Evolutionary conservation across 2,329 filamentous ascomycete species (phyloP).

Genomic region (Venturia nashicola): DNA sequence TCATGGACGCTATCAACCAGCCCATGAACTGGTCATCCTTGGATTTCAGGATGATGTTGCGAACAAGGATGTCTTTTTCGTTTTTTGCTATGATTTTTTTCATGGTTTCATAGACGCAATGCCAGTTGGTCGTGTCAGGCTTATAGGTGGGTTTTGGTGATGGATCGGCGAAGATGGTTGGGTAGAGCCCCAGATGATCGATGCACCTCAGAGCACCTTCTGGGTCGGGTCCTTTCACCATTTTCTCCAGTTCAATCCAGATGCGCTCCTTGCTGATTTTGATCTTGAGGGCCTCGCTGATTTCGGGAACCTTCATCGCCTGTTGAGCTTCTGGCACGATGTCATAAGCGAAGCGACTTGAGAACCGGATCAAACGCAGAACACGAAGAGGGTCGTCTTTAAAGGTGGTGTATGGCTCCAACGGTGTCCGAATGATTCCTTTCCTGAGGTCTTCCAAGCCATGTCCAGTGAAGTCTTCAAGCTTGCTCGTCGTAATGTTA

Average conservation of each 20-base stretch:
- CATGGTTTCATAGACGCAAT: slow-evolving; percentile 39
- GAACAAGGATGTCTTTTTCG: slow-evolving; percentile 37
- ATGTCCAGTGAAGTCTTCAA: slow-evolving; percentile 73
- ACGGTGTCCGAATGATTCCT: slow-evolving; percentile 67
- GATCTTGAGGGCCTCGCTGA: slow-evolving; percentile 62
- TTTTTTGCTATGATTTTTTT: slow-evolving; percentile 14
- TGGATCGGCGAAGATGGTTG: slow-evolving; percentile 62
- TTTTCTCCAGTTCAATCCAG: slow-evolving; percentile 80
- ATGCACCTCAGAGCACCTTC: slow-evolving; percentile 51
- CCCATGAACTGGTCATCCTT: slow-evolving; percentile 56
- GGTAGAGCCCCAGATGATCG: slow-evolving; percentile 54
- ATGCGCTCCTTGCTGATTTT: slow-evolving; percentile 93
- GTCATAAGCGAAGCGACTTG: slow-evolving; percentile 66
- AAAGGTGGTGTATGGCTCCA: slow-evolving; percentile 85
- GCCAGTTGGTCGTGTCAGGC: slow-evolving; percentile 51
- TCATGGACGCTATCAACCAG: slow-evolving; percentile 65
- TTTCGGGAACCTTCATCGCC: slow-evolving; percentile 68
- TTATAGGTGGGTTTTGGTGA: slow-evolving; percentile 36
- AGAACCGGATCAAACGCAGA: slow-evolving; percentile 77
- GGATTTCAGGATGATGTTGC: slow-evolving; percentile 23
- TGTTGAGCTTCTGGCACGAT: slow-evolving; percentile 59
- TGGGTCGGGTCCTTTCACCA: slow-evolving; percentile 59
- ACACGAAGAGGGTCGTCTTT: slow-evolving; percentile 86
- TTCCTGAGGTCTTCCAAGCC: slow-evolving; percentile 64
- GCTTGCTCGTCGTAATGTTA: slow-evolving; percentile 64